A percentile compares a stretch with the other conserved stretches of the same genome.
phyloP scores from a whole-genome alignment of 176 grass and related monocot species.

The Stipa capillata region DNA sequence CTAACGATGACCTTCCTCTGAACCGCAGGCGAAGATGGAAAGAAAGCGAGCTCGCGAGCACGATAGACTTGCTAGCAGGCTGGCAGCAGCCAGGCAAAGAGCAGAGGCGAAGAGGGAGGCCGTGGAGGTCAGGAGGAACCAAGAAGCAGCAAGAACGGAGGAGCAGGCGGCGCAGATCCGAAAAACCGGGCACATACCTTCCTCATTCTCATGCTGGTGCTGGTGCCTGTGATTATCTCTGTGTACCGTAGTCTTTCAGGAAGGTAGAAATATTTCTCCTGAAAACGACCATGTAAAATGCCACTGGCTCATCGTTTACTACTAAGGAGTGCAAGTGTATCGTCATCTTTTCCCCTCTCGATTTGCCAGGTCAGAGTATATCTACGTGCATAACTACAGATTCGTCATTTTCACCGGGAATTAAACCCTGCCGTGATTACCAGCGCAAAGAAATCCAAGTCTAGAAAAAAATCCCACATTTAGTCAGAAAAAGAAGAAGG shows the following conservation, averaged over 20 bases:
- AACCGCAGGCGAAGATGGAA: slow-evolving; percentile 60
- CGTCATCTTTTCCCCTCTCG: neutral
- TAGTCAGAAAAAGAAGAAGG: too few relatives aligned
- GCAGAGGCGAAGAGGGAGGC: slow-evolving; percentile 58
- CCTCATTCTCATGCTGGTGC: slow-evolving; percentile 66
- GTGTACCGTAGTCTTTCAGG: neutral
- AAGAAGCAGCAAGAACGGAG: slow-evolving; percentile 45
- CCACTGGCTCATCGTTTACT: neutral
- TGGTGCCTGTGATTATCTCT: slow-evolving; percentile 40
- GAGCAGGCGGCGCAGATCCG: slow-evolving; percentile 64
- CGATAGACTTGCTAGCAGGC: slow-evolving; percentile 38
- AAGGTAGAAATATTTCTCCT: neutral
- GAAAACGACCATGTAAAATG: slow-evolving; percentile 11
- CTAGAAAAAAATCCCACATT: too few relatives aligned
- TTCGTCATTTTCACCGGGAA: neutral
- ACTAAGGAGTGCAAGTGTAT: neutral
- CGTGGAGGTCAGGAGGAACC: slow-evolving; percentile 49
- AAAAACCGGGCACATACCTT: slow-evolving; percentile 56
- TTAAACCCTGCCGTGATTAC: neutral
- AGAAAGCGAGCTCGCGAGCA: slow-evolving; percentile 54
- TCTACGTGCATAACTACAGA: neutral
- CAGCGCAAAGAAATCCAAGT: neutral
- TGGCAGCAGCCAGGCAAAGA: slow-evolving; percentile 45
- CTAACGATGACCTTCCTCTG: neutral
- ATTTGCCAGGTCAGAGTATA: neutral